These are phyloP conservation scores for Diplocarpon mali DNA, from an alignment of 2,329 filamentous ascomycete species.

Conservation along the genomic window DNA sequence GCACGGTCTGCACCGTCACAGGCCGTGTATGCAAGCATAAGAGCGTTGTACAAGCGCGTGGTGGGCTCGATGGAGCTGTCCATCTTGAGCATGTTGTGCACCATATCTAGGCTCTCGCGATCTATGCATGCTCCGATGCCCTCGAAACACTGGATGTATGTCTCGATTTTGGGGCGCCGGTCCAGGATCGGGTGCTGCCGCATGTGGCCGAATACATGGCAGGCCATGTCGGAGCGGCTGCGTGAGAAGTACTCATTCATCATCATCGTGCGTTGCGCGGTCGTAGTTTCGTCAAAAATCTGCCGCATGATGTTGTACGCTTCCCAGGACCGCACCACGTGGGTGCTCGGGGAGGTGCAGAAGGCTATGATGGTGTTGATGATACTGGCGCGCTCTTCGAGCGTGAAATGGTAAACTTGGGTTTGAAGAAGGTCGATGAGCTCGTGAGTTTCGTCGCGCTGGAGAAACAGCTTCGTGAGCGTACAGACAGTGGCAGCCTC, in stretches of 20 bases:
- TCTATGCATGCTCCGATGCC: constrained; percentile 56
- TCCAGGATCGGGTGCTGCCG: constrained; percentile 56
- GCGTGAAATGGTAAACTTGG: constrained; percentile 59
- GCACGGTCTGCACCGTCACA: constrained; percentile 56
- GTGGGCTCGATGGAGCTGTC: constrained; percentile 69
- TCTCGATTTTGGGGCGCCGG: constrained; percentile 57
- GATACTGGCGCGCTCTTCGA: constrained; percentile 56
- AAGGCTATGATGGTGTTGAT: constrained; percentile 56
- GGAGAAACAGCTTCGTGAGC: constrained; percentile 63
- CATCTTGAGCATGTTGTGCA: constrained; percentile 92
- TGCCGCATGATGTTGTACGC: constrained; percentile 55
- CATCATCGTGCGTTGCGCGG: constrained; percentile 53
- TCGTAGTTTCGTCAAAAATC: constrained; percentile 55
- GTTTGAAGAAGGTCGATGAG: constrained; percentile 73
- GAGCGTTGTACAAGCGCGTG: constrained; percentile 67
- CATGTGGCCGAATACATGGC: constrained; percentile 86
- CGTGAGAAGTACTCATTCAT: constrained; percentile 78
- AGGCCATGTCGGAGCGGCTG: constrained; percentile 71
- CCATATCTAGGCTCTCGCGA: constrained; percentile 54
- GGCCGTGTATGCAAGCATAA: constrained; percentile 77
- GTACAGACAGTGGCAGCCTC: constrained; percentile 64
- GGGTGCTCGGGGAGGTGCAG: constrained; percentile 50
- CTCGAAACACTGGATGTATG: constrained; percentile 69
- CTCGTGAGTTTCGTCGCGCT: constrained; percentile 65
- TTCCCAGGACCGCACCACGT: constrained; percentile 53